Conservation (phyloP, 352 stramenopile genomes). For the Phytophthora citrophthora region DNA sequence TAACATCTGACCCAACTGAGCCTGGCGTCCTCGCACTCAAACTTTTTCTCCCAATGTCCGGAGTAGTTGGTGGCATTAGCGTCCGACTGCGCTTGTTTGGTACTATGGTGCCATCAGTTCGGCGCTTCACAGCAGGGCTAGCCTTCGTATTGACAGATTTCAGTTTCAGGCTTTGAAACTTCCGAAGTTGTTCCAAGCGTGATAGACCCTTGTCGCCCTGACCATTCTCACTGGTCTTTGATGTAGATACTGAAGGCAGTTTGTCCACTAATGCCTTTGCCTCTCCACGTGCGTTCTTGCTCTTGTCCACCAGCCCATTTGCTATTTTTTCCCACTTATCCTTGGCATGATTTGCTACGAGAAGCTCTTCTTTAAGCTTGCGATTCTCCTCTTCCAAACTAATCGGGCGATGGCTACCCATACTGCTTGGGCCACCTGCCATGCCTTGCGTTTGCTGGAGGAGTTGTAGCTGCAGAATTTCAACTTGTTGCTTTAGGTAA, state of each 20-base stretch:
- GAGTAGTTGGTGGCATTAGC: conserved; percentile 3
- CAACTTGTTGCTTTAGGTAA: conserved; percentile 73
- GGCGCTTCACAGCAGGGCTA: conserved; percentile 59
- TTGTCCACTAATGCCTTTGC: conserved; percentile 37
- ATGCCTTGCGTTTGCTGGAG: conserved; percentile 40
- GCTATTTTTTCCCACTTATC: conserved; percentile 77
- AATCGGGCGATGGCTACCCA: not conserved
- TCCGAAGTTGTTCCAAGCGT: conserved; percentile 63
- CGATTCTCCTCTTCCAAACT: conserved; percentile 46
- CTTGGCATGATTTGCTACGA: conserved; percentile 48
- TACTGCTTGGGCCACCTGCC: not conserved
- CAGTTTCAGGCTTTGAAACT: conserved; percentile 63
- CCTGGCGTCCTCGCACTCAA: not conserved
- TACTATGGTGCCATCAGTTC: conserved; percentile 52
- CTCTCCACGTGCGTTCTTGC: conserved; percentile 28
- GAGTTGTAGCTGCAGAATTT: conserved; percentile 68
- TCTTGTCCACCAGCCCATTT: conserved; percentile 42
- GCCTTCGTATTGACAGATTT: conserved; percentile 49
- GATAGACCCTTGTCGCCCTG: conserved; percentile 54
- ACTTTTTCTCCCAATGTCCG: not conserved
- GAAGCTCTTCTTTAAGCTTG: conserved; percentile 33
- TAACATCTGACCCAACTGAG: not conserved
- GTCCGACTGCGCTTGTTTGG: conserved; percentile 55
- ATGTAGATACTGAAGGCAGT: conserved; percentile 40
- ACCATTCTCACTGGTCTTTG: conserved; percentile 20